Conservation (phyloP, 2,329 filamentous ascomycete genomes). For the Penicillium glabrum region DNA sequence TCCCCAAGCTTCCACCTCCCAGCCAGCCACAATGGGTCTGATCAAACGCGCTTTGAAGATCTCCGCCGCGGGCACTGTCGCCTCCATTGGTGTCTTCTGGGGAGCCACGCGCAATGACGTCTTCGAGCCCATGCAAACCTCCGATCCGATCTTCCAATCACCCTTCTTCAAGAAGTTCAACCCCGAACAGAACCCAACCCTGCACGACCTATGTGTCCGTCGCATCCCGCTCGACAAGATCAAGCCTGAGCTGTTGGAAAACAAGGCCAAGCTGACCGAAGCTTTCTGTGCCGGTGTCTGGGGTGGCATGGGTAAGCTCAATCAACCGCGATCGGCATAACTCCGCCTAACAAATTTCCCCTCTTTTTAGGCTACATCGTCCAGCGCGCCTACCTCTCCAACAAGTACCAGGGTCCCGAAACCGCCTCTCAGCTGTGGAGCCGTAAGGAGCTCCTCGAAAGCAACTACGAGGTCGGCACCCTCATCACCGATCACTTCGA, state of each 20-base stretch:
- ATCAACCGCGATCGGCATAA: not conserved
- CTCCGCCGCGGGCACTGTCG: conserved; percentile 47
- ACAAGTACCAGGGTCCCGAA: conserved; percentile 58
- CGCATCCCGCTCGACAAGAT: conserved; percentile 64
- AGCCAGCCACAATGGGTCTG: conserved; percentile 51
- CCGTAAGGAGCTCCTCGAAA: conserved; percentile 53
- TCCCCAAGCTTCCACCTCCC: not conserved
- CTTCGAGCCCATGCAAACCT: conserved; percentile 58
- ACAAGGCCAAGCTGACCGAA: conserved; percentile 60
- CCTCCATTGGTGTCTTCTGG: conserved; percentile 54
- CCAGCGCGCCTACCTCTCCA: conserved; percentile 59
- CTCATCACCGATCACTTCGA: conserved; percentile 71
- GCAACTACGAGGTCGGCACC: conserved; percentile 62
- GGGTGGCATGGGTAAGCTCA: conserved; percentile 60
- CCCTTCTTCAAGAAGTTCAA: conserved; percentile 61
- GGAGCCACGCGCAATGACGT: conserved; percentile 57
- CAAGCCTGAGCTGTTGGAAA: conserved; percentile 63
- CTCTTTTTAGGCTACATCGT: conserved; percentile 42
- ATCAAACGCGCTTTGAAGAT: conserved; percentile 47
- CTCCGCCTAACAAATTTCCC: not conserved
- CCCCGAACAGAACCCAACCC: conserved; percentile 60
- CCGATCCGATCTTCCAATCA: conserved; percentile 63
- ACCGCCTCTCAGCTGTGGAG: conserved; percentile 65
- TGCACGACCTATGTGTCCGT: conserved; percentile 65
- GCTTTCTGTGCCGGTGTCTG: conserved; percentile 68